phyloP scores from a whole-genome alignment of 2,329 filamentous ascomycete species.

The Epichloe festucae region DNA sequence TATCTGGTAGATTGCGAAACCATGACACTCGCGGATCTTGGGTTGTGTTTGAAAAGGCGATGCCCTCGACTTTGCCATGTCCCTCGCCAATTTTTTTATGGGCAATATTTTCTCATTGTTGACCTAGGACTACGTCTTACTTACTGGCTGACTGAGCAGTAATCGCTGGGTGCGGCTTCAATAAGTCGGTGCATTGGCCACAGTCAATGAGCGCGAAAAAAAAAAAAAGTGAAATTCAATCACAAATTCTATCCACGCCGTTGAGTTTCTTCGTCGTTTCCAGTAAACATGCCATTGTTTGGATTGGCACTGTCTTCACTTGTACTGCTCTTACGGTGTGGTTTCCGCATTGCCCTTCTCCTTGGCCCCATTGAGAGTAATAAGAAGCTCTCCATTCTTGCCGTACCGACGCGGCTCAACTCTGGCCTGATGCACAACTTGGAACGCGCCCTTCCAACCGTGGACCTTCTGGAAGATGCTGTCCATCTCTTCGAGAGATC shows the following conservation, averaged over 20 bases:
- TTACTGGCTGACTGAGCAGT: too few species aligned
- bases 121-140: too few species aligned
- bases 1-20: too few species aligned
- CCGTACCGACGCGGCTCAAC: slow-evolving; percentile 43
- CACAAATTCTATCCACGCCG: slow-evolving; percentile 6
- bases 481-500: slow-evolving; percentile 55
- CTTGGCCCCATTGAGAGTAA: slow-evolving; percentile 29
- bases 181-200: too few species aligned
- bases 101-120: too few species aligned
- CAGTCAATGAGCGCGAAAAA: too few species aligned
- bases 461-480: slow-evolving; percentile 46
- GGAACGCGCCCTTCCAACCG: slow-evolving; percentile 24
- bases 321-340: slow-evolving; percentile 15
- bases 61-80: too few species aligned
- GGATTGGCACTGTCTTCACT: slow-evolving; percentile 13
- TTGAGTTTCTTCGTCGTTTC: slow-evolving; percentile 22
- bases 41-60: too few species aligned
- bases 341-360: slow-evolving; percentile 22
- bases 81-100: too few species aligned
- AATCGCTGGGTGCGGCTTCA: too few species aligned
- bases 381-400: slow-evolving; percentile 44
- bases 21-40: too few species aligned
- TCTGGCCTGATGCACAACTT: slow-evolving; percentile 23
- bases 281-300: slow-evolving; percentile 17
- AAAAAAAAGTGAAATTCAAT: too few species aligned